Base-by-base conservation (phyloP, 495 filamentous ascomycete genomes). In the Annulohypoxylon bovei region DNA sequence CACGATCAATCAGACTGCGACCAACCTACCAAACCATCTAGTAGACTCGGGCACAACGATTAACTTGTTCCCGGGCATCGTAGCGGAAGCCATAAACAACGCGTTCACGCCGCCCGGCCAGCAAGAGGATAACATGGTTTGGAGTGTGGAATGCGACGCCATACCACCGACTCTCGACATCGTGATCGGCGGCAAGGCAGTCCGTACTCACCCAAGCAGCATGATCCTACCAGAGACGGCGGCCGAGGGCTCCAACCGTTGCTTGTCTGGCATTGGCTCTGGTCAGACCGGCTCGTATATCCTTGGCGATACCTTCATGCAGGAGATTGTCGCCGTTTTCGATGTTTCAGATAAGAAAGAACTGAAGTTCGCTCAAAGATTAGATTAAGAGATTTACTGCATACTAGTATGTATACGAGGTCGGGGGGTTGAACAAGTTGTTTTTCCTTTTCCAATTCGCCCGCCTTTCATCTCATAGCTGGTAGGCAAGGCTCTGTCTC, bases 281-380 rank as follows among this genome's bases (percentile, higher is more conserved):
- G 68, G 66, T 33, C 78, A 72, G 14, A 70, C 75, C n/a, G 75
- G 76, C 42, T 62, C 74, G 9, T 81, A 73, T 62, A 84, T 90
- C 30, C 72, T 91, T n/a, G 88, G 88, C 11, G 85, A 88, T 68
- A 80, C 81, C 1, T 90, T 88, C 71, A 80, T 88, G 80, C 88
- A 88, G 78, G 86, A 84, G 60, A 86, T 89, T 0, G 75, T 89
- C 0, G 77, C 80, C 0, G 86, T 89, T 6, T 88, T 86, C 73
- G 87, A 89, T 76, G 75, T 88, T 53, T 65, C 67, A 35, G 85
- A 82, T n/a, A 82, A 77, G 55, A 81, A 79, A 67, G 78, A 84
- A 80, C 79, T 89, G 80, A 73, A 81, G 42, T 85, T 81, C 60
- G 78, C 78, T 16, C 72, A 76, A 52, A 62, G 74, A 22, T 20